Conservation (phyloP, 2,329 filamentous ascomycete species). For the Penicillium occitanis region DNA sequence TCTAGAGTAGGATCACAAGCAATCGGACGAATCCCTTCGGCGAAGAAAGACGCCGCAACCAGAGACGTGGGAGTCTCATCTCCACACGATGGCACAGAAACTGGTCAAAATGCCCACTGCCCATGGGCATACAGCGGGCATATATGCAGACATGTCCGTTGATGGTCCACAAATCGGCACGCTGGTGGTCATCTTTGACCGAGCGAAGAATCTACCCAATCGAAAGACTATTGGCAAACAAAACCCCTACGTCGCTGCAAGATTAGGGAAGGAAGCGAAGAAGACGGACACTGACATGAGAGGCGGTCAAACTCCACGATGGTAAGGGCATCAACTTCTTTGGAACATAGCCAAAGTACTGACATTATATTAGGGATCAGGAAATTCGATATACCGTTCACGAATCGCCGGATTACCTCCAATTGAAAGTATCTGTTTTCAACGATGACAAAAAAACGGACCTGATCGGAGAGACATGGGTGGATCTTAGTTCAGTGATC, state of each 20-base stretch:
- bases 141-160: conserved; percentile 89
- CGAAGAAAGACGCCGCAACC: not conserved
- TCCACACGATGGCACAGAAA: conserved; percentile 41
- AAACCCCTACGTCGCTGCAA: conserved; percentile 92
- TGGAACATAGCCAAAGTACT: not conserved
- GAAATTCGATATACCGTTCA: conserved; percentile 95
- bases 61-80: not conserved
- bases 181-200: conserved; percentile 85
- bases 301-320: conserved; percentile 92
- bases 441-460: conserved; percentile 99
- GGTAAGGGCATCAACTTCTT: conserved; percentile 55
- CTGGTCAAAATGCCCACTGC: conserved; percentile 52
- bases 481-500: conserved; percentile 78
- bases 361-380: conserved; percentile 72
- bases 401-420: conserved; percentile 94
- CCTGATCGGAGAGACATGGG: conserved; percentile 89
- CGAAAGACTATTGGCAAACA: conserved; percentile 97
- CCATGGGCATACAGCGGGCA: conserved; percentile 80
- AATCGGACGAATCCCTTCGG: not conserved
- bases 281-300: conserved; percentile 93
- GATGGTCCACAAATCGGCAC: conserved; percentile 94
- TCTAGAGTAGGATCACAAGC: conserved; percentile 1
- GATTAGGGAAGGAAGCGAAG: conserved; percentile 93
- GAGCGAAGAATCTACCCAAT: conserved; percentile 96
- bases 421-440: conserved; percentile 92